Percentiles rank a stretch among this genome's conserved stretches.
These are phyloP conservation scores for Bullera alba DNA, from an alignment of 768 basidiomycete species.

Conservation along the genomic window DNA sequence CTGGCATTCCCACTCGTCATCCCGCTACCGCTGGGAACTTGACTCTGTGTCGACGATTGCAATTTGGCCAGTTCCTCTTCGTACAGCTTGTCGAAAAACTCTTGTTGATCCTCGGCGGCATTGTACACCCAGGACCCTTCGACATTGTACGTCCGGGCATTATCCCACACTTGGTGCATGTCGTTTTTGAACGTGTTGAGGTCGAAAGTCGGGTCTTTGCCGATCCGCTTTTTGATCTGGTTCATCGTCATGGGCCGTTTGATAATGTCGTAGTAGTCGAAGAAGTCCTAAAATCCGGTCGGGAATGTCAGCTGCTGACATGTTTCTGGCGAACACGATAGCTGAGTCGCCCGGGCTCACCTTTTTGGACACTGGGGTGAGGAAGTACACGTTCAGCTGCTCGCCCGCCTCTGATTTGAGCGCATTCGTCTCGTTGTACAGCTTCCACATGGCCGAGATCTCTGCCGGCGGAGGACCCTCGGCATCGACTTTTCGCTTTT, in stretches of 20 bases:
- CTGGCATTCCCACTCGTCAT: slow-evolving; percentile 6
- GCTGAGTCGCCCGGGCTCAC: slow-evolving; percentile 40
- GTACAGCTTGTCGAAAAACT: slow-evolving; percentile 68
- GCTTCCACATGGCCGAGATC: slow-evolving; percentile 23
- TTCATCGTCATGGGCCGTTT: slow-evolving; percentile 78
- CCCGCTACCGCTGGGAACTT: background rate
- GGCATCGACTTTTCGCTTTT: slow-evolving; percentile 38
- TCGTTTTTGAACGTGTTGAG: slow-evolving; percentile 67
- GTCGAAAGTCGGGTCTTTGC: slow-evolving; percentile 62
- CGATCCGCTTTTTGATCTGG: slow-evolving; percentile 63
- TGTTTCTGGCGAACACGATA: background rate
- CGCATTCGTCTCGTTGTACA: slow-evolving; percentile 36
- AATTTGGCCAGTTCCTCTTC: slow-evolving; percentile 48
- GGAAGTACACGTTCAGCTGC: slow-evolving; percentile 39
- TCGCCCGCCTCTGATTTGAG: slow-evolving; percentile 33
- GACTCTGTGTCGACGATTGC: background rate
- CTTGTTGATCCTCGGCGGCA: slow-evolving; percentile 91
- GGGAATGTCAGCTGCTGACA: slow-evolving; percentile 7
- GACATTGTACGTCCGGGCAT: slow-evolving; percentile 87
- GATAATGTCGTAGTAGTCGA: slow-evolving; percentile 89
- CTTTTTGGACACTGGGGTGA: slow-evolving; percentile 40
- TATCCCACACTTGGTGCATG: slow-evolving; percentile 86
- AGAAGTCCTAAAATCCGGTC: slow-evolving; percentile 59
- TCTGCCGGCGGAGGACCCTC: slow-evolving; percentile 9
- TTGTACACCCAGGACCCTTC: slow-evolving; percentile 92